Evolutionary conservation across 345 rosid species (phyloP), one percentile per base, ranked within the genome.

Genomic region (Physaria fendleri): DNA sequence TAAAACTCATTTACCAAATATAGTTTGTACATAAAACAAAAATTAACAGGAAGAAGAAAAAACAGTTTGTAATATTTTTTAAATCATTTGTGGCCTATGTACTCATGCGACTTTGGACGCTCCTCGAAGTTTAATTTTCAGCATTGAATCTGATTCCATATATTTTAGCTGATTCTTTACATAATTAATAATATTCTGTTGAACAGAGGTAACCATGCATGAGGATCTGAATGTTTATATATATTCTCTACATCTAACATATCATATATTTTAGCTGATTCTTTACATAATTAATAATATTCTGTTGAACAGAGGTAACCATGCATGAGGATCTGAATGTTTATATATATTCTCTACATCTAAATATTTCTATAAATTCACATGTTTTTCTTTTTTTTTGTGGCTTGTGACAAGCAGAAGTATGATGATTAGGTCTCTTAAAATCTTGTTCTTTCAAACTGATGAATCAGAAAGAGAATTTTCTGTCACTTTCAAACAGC

Each of bases 401-500:
- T n/a, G n/a, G n/a, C n/a, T 64, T 65, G 30, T 35, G 70, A 35
- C 35, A 55, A 65, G 16, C 46, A 44, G 18, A 64, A 14, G 41
- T 32, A 64, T 42, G 46, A 64, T 42, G 51, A 20, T 51, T 43
- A 41, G 33, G 18, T 20, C 48, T 58, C 43, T 43, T 48, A 39
- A 5, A 39, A 48, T 58, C 12, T 6, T 58, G 32, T 39, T 55
- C 17, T 28, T 29, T 70, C 44, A 53, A 17, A 42, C 33, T 54
- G 10, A 49, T 49, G 71, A 45, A 33, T 23, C 64, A 17, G 8
- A 22, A 29, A 17, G 54, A 52, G 54, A 43, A n/a, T 15, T 35
- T 60, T 20, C 2, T 45, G 61, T 37, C 48, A 68, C 23, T 60
- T 25, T 27, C 48, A 27, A 39, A 49, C 29, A 66, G n/a, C n/a